These are phyloP conservation scores for Trifolium subterraneum DNA, from an alignment of 306 rosid genomes.

Conservation along the genomic window DNA sequence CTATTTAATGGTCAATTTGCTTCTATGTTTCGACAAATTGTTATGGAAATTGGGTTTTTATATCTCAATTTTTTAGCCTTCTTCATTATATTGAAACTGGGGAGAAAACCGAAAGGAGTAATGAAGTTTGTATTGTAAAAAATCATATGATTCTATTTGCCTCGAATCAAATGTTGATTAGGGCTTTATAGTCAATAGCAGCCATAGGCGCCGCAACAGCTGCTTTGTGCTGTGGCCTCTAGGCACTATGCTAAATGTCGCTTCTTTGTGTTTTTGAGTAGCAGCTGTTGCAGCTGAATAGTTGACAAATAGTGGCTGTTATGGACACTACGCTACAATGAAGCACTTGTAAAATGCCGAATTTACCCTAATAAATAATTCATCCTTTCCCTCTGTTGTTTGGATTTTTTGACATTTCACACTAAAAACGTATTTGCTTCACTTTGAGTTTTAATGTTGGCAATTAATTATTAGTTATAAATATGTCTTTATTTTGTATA, in stretches of 20 bases:
- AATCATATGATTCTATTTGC: constrained; percentile 13
- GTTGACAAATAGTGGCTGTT: not conserved
- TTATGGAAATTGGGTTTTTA: constrained; percentile 7
- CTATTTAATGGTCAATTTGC: constrained; percentile 36
- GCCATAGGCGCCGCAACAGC: not conserved
- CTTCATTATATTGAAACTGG: not conserved
- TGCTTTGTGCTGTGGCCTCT: not conserved
- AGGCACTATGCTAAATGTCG: not conserved
- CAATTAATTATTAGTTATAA: not conserved
- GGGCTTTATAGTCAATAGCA: not conserved
- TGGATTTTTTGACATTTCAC: not conserved
- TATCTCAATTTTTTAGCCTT: constrained; percentile 2
- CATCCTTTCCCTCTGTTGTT: not conserved
- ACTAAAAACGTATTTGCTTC: not conserved
- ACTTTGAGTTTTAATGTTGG: not conserved
- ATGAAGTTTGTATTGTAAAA: constrained; percentile 24
- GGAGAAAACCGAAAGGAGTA: constrained; percentile 1
- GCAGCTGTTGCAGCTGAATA: not conserved
- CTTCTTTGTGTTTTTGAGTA: not conserved
- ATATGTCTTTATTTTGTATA: not conserved
- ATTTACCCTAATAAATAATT: not conserved
- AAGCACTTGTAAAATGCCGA: not conserved
- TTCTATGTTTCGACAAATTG: constrained; percentile 6
- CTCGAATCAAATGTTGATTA: constrained; percentile 27
- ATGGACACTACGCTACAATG: not conserved